Conservation (phyloP, 2,329 filamentous ascomycete genomes). For the Bipolaris zeicola region DNA sequence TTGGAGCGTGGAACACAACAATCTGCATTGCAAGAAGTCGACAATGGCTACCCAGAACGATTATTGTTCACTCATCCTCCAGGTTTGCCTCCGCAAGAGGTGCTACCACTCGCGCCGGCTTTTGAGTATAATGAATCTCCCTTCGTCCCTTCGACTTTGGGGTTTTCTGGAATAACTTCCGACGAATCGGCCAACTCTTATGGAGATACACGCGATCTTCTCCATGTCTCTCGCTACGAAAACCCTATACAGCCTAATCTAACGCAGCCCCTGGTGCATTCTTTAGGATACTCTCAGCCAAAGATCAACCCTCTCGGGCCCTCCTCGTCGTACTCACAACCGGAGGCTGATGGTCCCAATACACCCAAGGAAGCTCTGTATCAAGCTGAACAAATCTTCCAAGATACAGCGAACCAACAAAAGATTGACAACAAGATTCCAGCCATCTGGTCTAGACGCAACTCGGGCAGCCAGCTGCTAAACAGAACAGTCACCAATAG, state of each 20-base stretch:
- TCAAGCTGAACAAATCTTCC: conserved; percentile 40
- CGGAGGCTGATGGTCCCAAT: conserved; percentile 13
- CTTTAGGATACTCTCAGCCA: conserved; percentile 32
- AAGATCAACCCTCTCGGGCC: conserved; percentile 18
- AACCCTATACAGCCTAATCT: background rate
- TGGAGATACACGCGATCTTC: conserved; percentile 43
- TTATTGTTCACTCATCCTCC: conserved; percentile 17
- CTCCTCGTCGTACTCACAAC: conserved; percentile 40
- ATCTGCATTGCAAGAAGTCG: background rate
- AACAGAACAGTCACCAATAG: conserved; percentile 13
- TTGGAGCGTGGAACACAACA: conserved; percentile 4
- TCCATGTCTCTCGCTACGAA: conserved; percentile 29
- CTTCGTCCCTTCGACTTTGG: conserved; percentile 12
- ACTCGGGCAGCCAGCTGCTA: conserved; percentile 35
- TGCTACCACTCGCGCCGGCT: conserved; percentile 35
- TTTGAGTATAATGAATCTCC: conserved; percentile 28
- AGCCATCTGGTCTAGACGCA: conserved; percentile 40
- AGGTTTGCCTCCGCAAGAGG: conserved; percentile 31
- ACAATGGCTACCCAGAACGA: conserved; percentile 1
- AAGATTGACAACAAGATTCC: conserved; percentile 29
- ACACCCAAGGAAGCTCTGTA: conserved; percentile 38
- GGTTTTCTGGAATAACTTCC: conserved; percentile 32
- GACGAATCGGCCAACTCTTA: conserved; percentile 41
- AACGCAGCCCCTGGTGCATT: conserved; percentile 21
- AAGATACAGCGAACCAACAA: conserved; percentile 14